phyloP scores from a whole-genome alignment of 768 basidiomycete species.

The Xerocomellus chrysenteron region DNA sequence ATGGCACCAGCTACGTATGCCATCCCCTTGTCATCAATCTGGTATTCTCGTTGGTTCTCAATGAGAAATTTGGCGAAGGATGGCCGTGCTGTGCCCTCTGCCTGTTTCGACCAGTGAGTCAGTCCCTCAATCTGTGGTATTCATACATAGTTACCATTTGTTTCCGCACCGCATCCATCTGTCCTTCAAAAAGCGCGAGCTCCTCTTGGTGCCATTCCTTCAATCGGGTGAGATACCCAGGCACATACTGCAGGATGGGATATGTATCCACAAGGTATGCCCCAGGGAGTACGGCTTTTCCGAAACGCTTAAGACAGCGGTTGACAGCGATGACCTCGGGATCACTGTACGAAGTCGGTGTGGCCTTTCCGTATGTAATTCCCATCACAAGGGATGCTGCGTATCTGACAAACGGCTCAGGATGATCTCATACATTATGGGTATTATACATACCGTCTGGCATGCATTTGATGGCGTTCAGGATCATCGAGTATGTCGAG shows the following conservation, averaged over 20 bases:
- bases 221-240: slow-evolving; percentile 5
- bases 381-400: slow-evolving; percentile 5
- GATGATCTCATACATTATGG: background rate
- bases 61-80: slow-evolving; percentile 6
- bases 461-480: slow-evolving; percentile 6
- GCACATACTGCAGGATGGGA: slow-evolving; percentile 5
- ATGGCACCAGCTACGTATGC: slow-evolving; percentile 7
- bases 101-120: background rate
- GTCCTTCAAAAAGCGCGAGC: slow-evolving; percentile 6
- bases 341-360: slow-evolving; percentile 5
- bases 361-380: background rate
- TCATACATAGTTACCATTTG: background rate
- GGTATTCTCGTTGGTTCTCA: background rate
- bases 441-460: background rate
- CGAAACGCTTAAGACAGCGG: background rate
- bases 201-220: slow-evolving; percentile 8
- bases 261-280: slow-evolving; percentile 10
- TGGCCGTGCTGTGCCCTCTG: slow-evolving; percentile 1
- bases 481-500: slow-evolving; percentile 5
- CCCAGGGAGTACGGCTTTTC: background rate
- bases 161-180: slow-evolving; percentile 1
- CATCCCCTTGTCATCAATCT: background rate
- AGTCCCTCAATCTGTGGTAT: background rate
- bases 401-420: background rate
- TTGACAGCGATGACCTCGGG: slow-evolving; percentile 5